Base-by-base conservation (phyloP, 768 basidiomycete species). In the Leucocoprinus birnbaumii region DNA sequence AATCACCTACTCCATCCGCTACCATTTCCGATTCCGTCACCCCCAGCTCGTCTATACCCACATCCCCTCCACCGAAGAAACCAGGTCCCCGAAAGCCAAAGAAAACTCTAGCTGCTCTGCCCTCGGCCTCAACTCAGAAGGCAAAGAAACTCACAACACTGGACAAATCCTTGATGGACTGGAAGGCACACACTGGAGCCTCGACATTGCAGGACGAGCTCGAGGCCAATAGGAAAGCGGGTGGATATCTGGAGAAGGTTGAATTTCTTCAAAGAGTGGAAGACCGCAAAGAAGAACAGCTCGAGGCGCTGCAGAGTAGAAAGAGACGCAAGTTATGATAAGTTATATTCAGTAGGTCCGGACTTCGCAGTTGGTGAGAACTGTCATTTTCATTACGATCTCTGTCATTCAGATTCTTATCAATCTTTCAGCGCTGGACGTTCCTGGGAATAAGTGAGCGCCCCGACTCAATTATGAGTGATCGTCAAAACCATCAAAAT, bases 91-190 rank as follows among this genome's bases (percentile, higher is more conserved):
- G 87, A 18, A 90, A 85, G 62, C 71, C 87, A 1, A 86, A 84
- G 63, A 76, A 75, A 0, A 68, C 73, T 2, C 74, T 91, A 6
- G 75, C 80, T 0, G 68, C 79, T 13, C 66, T 87, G 27, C 87
- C 87, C 0, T 71, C 72, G 11, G 58, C 73, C 7, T 57, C 74
- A 0, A 50, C 51, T 9, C 54, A 55, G 26, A 90, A 86, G 63
- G 73, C 84, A 1, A 90, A 87, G 66, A 93, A 89, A 68, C 75
- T 94, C 7, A 84, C 87, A 21, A 93, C 90, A 22, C 75, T 94
- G 13, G 90, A 92, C 58, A 94, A 93, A 66, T 91, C 89, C 0
- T 83, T 87, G 11, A 83, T 94, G 80, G 92, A 94, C 65, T 94
- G 92, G 92, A 77, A 78, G 25, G 68, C 81, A 0, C 90, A 93